Percentiles rank a stretch among this genome's conserved stretches.
Evolutionary conservation across 139 green algal species (phyloP).

Genomic region (Dunaliella primolecta): DNA sequence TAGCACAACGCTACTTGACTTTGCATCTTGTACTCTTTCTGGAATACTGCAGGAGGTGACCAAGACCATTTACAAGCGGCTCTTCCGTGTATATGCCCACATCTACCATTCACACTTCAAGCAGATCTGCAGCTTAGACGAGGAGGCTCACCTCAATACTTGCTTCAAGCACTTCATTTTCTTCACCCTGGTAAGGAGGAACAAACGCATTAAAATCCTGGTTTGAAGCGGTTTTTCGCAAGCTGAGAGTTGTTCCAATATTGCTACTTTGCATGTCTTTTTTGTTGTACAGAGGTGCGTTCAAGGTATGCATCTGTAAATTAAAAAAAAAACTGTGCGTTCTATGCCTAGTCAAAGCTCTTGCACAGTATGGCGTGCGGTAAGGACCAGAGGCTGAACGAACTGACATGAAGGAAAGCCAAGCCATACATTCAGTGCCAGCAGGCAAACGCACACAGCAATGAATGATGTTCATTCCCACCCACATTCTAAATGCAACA

Average conservation of each 20-base stretch:
- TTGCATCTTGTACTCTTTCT: too few relatives aligned
- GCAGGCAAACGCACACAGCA: too few relatives aligned
- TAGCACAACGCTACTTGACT: too few relatives aligned
- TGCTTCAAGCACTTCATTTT: slow-evolving; percentile 99
- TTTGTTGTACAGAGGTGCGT: not conserved
- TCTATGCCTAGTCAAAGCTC: not conserved
- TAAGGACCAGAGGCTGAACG: too few relatives aligned
- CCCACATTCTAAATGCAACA: too few relatives aligned
- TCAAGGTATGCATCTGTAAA: not conserved
- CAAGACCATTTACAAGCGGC: slow-evolving; percentile 89
- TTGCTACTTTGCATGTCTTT: too few relatives aligned
- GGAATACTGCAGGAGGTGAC: slow-evolving; percentile 80
- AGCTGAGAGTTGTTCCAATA: too few relatives aligned
- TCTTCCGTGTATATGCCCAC: slow-evolving; percentile 99
- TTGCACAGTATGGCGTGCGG: not conserved
- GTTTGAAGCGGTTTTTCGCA: too few relatives aligned
- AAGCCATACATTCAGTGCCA: too few relatives aligned
- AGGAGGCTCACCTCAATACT: slow-evolving; percentile 97
- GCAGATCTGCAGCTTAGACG: slow-evolving; percentile 53
- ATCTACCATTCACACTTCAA: slow-evolving; percentile 99
- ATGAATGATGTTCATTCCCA: too few relatives aligned
- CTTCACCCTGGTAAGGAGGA: slow-evolving; percentile 73
- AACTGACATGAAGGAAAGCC: too few relatives aligned
- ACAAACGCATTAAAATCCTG: too few relatives aligned
- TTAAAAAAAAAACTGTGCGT: not conserved